Evolutionary conservation across 1,284 basidiomycete species (phyloP), one percentile per base, ranked within the genome.

Genomic region (Coniophora puteana): DNA sequence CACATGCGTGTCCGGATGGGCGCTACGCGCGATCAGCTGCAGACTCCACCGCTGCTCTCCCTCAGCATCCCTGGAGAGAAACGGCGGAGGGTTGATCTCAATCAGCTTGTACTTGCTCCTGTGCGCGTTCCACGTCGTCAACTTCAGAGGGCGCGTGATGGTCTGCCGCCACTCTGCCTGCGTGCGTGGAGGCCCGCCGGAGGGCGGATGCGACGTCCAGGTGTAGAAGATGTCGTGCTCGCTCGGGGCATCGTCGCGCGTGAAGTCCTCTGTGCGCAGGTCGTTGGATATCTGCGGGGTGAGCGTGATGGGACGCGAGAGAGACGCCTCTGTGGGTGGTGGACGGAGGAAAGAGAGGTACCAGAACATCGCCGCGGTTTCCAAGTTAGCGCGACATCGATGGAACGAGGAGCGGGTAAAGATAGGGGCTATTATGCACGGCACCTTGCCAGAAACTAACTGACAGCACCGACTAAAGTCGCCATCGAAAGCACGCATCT

Each of bases 251-350:
- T n/a, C 30, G 1, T 66, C 54, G 17, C 54, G 59, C 11, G 66
- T 56, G 50, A 66, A 76, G 2, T 67, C 62, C 50, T 87, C 84
- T n/a, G 85, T 89, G 18, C 87, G 74, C 32, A 90, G 68, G 51
- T 89, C 87, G 54, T 90, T 89, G n/a, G 78, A 73, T 45, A 90
- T 75, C 57, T 89, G 84, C 1, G 83, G 84, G 2, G 77, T 85
- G 35, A 89, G 71, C 8, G 65, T 58, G 28, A 89, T 58, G 6
- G 67, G 55, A 16, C 51, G 50, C 10, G 49, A 42, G 3, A 65
- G 58, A 6, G 61, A 51, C 2, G 66, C 65, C 38, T 73, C 69
- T 8, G 61, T 51, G 8, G 83, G 83, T 10, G 86, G 88, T 13
- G 87, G 83, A 40, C 85, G 77, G 13, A 89, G 72, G 53, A 89